Base-by-base conservation (phyloP, 139 green algal species). In the Diplosphaera chodatii region DNA sequence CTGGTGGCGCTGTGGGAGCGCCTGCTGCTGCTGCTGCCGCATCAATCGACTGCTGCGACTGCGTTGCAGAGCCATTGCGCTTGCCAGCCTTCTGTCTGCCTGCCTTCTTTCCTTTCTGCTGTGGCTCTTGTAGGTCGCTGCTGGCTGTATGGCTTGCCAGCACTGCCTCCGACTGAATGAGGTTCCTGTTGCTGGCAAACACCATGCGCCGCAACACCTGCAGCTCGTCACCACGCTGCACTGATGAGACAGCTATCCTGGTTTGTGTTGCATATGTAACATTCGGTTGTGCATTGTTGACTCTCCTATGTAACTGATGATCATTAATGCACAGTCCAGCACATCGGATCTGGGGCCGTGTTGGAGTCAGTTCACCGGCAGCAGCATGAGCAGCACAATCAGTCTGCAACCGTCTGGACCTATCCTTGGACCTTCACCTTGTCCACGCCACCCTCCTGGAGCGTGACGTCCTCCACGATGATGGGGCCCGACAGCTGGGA, bases 91-190 rank as follows among this genome's bases (percentile, higher is more conserved):
- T n/a, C n/a, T 40, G 21, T 40, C 21, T 40, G 63, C 2, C 0
- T 68, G 65, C 20, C 40, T 32, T 8, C 23, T 28, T 55, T 21
- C 18, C 65, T 31, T 15, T 28, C 56, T 32, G 1, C 22, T 1
- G 32, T 59, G 65, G 65, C 33, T 32, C n/a, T 48, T 6, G 8
- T 48, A 10, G 37, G 37, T 10, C 6, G 37, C 37, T 48, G 37
- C 37, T 48, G 37, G 37, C 37, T 48, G 37, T 20, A n/a, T n/a
- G n/a, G n/a, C n/a, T n/a, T n/a, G n/a, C n/a, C n/a, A 87, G 40
- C 28, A 71, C 32, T 8, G 78, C 80, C 66, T 88, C 83, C 22
- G 77, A 83, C 74, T 88, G 83, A 20, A 86, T 56, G 8, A 88
- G 74, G 70, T 78, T 80, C 23, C 63, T 48, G 71, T 73, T 83